These are phyloP conservation scores for Aegilops longissima DNA, from an alignment of 176 grass and related monocot species.

Conservation along the genomic window DNA sequence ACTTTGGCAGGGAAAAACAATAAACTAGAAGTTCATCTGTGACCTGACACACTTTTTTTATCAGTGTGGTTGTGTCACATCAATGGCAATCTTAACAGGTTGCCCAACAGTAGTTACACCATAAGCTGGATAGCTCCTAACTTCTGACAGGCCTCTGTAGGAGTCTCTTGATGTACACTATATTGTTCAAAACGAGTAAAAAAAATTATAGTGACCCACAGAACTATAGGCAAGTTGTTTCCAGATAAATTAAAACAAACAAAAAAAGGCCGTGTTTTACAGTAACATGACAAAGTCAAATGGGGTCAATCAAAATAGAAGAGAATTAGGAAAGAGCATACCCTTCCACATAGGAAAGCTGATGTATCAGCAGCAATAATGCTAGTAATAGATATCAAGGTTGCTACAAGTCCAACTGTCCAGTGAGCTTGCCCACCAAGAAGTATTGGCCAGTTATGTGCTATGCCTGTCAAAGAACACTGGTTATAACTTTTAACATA, in stretches of 20 bases:
- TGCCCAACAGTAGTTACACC: slow-evolving; percentile 4
- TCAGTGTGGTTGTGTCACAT: not conserved
- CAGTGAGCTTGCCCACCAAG: slow-evolving; percentile 90
- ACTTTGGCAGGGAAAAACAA: not conserved
- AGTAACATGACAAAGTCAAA: slow-evolving; percentile 3
- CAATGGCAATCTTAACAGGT: not conserved
- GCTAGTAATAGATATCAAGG: slow-evolving; percentile 93
- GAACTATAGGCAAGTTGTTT: not conserved
- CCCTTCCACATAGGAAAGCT: slow-evolving; percentile 94
- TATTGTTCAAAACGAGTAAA: not conserved
- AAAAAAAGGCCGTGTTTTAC: not conserved
- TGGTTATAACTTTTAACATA: not conserved
- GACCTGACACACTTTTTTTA: not conserved
- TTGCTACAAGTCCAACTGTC: slow-evolving; percentile 93
- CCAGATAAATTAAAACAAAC: not conserved
- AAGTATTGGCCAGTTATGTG: slow-evolving; percentile 72
- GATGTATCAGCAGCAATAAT: slow-evolving; percentile 96
- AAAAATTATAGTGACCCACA: slow-evolving; percentile 5
- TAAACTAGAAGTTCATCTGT: not conserved
- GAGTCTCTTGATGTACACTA: not conserved
- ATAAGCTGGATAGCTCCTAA: not conserved
- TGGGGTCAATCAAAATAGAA: not conserved
- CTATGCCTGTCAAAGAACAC: slow-evolving; percentile 60
- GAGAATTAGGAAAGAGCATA: slow-evolving; percentile 36
- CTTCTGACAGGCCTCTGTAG: not conserved